phyloP scores from a whole-genome alignment of 768 basidiomycete species.

The Guyanaporus albipodus region DNA sequence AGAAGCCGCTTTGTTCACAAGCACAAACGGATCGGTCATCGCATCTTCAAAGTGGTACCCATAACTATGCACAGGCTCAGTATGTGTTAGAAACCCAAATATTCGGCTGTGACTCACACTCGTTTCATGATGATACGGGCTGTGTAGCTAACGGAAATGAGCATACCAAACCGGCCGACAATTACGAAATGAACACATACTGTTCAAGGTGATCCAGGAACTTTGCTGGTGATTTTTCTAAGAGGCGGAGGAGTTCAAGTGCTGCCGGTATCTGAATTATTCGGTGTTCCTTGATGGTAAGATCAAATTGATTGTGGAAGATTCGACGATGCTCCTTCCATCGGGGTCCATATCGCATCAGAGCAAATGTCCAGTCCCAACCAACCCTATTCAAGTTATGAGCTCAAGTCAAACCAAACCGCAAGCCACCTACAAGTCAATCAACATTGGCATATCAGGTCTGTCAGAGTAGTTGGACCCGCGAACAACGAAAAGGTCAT shows the following conservation, averaged over 20 bases:
- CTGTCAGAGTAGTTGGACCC: constrained; percentile 4
- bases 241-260: not conserved
- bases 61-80: not conserved
- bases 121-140: constrained; percentile 7
- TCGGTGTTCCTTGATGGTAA: constrained; percentile 3
- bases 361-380: constrained; percentile 6
- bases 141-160: not conserved
- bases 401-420: not conserved
- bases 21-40: constrained; percentile 3
- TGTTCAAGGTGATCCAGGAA: constrained; percentile 6
- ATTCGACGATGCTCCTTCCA: constrained; percentile 7
- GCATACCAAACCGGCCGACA: too few species aligned
- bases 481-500: constrained; percentile 3
- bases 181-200: not conserved
- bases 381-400: not conserved
- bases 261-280: constrained; percentile 2
- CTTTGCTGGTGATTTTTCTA: not conserved
- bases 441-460: constrained; percentile 2
- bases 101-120: not conserved
- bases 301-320: constrained; percentile 4
- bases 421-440: not conserved
- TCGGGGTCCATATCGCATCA: constrained; percentile 1
- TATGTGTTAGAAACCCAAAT: not conserved
- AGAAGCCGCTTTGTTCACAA: constrained; percentile 6
- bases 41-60: constrained; percentile 1